Conservation (phyloP, 1,284 basidiomycete genomes). For the Laetiporus sulphureus region DNA sequence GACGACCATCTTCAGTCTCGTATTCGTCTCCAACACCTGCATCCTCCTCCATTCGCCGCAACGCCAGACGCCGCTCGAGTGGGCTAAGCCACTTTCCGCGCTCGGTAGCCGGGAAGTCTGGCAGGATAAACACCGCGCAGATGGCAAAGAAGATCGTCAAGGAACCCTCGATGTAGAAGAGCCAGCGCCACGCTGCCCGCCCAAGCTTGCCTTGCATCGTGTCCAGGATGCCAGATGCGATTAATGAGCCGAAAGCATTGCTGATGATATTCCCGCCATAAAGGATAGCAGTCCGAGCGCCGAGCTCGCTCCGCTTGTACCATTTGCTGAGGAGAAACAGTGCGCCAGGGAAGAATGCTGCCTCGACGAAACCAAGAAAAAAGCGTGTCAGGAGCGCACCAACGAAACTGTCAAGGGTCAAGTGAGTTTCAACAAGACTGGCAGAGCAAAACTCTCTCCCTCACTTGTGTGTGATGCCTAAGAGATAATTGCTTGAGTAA, state of each 20-base stretch:
- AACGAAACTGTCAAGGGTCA: slow-evolving; percentile 41
- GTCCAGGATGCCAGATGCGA: slow-evolving; percentile 68
- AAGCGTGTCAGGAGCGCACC: slow-evolving; percentile 72
- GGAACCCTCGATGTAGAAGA: slow-evolving; percentile 70
- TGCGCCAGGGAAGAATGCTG: slow-evolving; percentile 68
- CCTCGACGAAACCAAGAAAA: slow-evolving; percentile 65
- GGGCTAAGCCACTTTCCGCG: slow-evolving; percentile 49
- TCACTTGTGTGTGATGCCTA: too few relatives aligned
- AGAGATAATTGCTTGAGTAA: too few relatives aligned
- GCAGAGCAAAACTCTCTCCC: too few relatives aligned
- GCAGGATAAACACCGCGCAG: slow-evolving; percentile 60
- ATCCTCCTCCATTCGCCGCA: slow-evolving; percentile 71
- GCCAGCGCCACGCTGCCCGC: slow-evolving; percentile 68
- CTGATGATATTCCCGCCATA: slow-evolving; percentile 70
- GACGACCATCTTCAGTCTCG: slow-evolving; percentile 28
- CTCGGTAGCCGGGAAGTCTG: slow-evolving; percentile 65
- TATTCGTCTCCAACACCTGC: slow-evolving; percentile 42
- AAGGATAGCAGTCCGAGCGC: slow-evolving; percentile 69
- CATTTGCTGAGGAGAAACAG: slow-evolving; percentile 64
- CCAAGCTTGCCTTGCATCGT: slow-evolving; percentile 68
- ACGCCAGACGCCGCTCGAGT: slow-evolving; percentile 58
- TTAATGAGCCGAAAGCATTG: slow-evolving; percentile 77
- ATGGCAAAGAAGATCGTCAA: slow-evolving; percentile 61
- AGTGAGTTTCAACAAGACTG: too few relatives aligned
- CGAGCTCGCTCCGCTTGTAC: slow-evolving; percentile 65